Evolutionary conservation across 2,329 filamentous ascomycete genomes (phyloP), one percentile per base, ranked within the genome.

Genomic region (Diaporthe citriasiana): DNA sequence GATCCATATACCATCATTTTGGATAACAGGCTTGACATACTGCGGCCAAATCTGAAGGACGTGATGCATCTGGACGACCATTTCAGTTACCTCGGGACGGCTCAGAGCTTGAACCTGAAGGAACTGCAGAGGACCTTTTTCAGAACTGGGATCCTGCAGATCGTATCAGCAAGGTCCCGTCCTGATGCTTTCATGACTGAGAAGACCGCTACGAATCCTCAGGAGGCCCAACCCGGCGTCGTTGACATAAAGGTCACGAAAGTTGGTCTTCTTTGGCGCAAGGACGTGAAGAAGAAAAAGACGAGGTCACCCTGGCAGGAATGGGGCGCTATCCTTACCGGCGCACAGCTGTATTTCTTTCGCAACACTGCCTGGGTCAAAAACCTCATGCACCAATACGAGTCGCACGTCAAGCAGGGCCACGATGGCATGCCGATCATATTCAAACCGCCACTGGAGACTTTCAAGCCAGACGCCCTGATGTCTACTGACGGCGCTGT

Each of bases 171-270:
- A 19, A 90, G 97, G 74, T 99, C 97, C 56, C 90, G 97, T 40
- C 97, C 97, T 0, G 96, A 98, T 81, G 97, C 97, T 1, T 99
- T 98, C 84, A 95, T 98, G 90, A 92, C 93, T 0, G 95, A 97
- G 76, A 92, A 94, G 78, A 95, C 94, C 17, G 92, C 94, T 55
- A 93, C 91, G 42, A 98, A 97, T 77, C 95, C 95, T 0, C 89
- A 94, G 35, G 95, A 97, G 76, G 94, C 95, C 0, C 94, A 97
- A 77, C 94, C 95, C 4, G 97, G 97, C 17, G 93, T 99, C 74
- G 96, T 99, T 15, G 96, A 98, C 82, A 97, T 99, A 81, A 98
- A 98, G 78, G 93, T 98, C 59, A 98, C 96, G 57, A 99, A 98
- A 82, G 95, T 99, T 66, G 97, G 97, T 5, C 86, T 98, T 1